Conservation (phyloP, 768 basidiomycete genomes). For the Termitomyces sp. region DNA sequence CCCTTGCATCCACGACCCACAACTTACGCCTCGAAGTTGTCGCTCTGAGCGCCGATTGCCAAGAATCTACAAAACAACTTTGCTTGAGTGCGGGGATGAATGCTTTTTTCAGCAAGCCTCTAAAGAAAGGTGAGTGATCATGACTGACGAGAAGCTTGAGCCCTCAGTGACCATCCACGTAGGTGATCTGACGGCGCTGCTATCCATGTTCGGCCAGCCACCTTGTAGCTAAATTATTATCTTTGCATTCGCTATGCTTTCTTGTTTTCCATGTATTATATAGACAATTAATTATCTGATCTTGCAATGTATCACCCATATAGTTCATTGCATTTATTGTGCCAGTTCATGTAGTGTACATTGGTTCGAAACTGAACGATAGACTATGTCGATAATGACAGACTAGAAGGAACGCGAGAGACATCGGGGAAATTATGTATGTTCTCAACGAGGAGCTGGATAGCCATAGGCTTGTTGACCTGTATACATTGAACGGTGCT, state of each 20-base stretch:
- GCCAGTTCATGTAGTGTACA: constrained; percentile 2
- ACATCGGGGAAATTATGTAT: background rate
- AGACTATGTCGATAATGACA: background rate
- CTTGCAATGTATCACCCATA: background rate
- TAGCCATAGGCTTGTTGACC: constrained; percentile 12
- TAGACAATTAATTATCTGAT: background rate
- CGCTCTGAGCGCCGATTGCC: constrained; percentile 72
- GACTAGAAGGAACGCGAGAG: background rate
- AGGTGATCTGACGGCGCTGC: constrained; percentile 52
- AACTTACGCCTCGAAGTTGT: constrained; percentile 40
- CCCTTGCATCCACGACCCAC: background rate
- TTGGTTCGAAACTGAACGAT: background rate
- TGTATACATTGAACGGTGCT: constrained; percentile 11
- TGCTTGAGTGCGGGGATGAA: constrained; percentile 83
- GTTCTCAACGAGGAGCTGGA: constrained; percentile 8
- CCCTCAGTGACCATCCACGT: background rate
- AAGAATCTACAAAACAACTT: constrained; percentile 71
- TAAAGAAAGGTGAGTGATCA: constrained; percentile 46
- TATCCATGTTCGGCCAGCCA: constrained; percentile 49
- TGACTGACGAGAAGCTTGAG: background rate
- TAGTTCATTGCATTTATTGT: background rate
- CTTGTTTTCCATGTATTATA: background rate
- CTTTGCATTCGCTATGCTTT: background rate
- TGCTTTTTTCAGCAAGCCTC: constrained; percentile 69
- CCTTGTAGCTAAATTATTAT: background rate